These are phyloP conservation scores for Rasamsonia emersonii DNA, from an alignment of 2,329 filamentous ascomycete genomes.

Conservation along the genomic window DNA sequence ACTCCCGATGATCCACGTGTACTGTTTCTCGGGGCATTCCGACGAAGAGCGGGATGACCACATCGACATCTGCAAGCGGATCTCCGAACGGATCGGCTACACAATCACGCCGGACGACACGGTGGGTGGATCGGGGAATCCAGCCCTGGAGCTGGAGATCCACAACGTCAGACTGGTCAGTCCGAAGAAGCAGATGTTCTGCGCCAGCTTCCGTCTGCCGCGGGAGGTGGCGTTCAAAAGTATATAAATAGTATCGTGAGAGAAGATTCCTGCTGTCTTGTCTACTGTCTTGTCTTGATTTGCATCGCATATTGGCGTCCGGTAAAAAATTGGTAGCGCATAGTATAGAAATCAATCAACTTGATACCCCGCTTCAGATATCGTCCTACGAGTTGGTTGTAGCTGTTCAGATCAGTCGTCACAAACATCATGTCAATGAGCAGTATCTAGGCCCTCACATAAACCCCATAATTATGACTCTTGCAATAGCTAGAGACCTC, in stretches of 20 bases:
- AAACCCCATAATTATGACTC: too few relatives aligned
- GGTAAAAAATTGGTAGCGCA: too few relatives aligned
- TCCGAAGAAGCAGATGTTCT: conserved; percentile 94
- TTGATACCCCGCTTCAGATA: too few relatives aligned
- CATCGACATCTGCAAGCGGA: conserved; percentile 52
- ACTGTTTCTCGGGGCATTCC: conserved; percentile 83
- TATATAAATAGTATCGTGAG: conserved; percentile 7
- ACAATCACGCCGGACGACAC: conserved; percentile 48
- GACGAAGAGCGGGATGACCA: conserved; percentile 58
- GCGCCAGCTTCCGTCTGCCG: conserved; percentile 82
- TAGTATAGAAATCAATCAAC: too few relatives aligned
- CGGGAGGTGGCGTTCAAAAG: conserved; percentile 65
- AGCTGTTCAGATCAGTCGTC: too few relatives aligned
- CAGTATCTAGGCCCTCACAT: too few relatives aligned
- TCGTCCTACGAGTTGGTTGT: too few relatives aligned
- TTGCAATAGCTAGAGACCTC: too few relatives aligned
- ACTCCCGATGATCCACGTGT: conserved; percentile 81
- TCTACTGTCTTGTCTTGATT: background rate
- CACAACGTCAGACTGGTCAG: conserved; percentile 74
- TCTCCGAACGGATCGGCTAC: conserved; percentile 54
- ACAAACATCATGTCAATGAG: too few relatives aligned
- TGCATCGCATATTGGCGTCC: background rate
- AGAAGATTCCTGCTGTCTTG: background rate
- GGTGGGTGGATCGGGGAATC: conserved; percentile 43
- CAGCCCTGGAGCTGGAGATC: conserved; percentile 50